Conservation (phyloP, 306 rosid species). For the Fagus sylvatica region DNA sequence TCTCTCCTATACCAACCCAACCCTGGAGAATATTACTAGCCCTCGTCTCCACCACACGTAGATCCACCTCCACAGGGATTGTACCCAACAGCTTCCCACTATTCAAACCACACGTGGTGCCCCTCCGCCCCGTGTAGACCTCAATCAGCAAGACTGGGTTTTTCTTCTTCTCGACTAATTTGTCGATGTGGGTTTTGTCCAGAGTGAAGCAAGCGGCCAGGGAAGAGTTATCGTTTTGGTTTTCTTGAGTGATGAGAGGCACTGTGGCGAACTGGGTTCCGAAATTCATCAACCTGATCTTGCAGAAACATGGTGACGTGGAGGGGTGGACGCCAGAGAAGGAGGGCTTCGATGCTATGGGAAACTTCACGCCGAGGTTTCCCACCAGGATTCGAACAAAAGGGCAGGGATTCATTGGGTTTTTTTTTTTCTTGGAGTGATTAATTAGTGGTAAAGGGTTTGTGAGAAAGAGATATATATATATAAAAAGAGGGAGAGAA, state of each 20-base stretch:
- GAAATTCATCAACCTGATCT: conserved; percentile 57
- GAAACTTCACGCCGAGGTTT: conserved; percentile 71
- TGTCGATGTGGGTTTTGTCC: conserved; percentile 56
- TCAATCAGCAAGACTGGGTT: conserved; percentile 47
- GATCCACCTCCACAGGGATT: conserved; percentile 52
- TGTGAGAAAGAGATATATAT: not conserved
- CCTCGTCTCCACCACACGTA: conserved; percentile 40
- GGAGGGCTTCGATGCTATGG: conserved; percentile 65
- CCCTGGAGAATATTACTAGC: conserved; percentile 45
- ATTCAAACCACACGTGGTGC: conserved; percentile 60
- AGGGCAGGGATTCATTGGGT: conserved; percentile 74
- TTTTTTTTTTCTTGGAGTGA: not conserved
- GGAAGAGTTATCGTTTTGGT: conserved; percentile 26
- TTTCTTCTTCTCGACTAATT: conserved; percentile 34
- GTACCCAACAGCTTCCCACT: conserved; percentile 50
- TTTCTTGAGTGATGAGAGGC: conserved; percentile 49
- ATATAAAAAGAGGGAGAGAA: too few relatives aligned
- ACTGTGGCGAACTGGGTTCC: conserved; percentile 58
- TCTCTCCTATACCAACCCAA: conserved; percentile 52
- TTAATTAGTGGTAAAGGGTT: not conserved
- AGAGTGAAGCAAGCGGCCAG: conserved; percentile 66
- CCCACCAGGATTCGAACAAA: conserved; percentile 62
- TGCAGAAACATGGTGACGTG: conserved; percentile 72
- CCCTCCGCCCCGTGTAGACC: conserved; percentile 57
- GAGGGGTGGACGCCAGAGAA: conserved; percentile 74